Evolutionary conservation across 2,329 filamentous ascomycete species (phyloP).

Genomic region (Claviceps citrina): DNA sequence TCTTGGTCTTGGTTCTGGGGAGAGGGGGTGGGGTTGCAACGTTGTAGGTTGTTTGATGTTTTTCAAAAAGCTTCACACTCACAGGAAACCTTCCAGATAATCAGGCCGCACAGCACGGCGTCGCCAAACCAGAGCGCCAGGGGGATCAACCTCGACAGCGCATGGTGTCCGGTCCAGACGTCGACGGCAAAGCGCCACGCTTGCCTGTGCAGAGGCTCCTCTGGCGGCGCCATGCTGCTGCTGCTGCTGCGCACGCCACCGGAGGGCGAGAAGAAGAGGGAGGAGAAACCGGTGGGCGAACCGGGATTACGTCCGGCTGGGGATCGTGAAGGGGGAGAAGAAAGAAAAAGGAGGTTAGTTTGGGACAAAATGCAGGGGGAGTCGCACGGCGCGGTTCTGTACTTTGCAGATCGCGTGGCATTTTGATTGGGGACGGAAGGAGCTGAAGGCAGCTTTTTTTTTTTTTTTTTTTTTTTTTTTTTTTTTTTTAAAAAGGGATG

Average conservation of each 20-base stretch:
- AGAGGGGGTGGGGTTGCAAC: no score
- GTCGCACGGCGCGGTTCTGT: no score
- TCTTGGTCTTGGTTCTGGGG: not conserved
- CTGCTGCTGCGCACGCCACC: not conserved
- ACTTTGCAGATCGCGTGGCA: not conserved
- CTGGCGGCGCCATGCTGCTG: slow-evolving; percentile 14
- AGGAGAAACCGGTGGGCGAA: no score
- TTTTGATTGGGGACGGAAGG: not conserved
- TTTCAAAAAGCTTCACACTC: no score
- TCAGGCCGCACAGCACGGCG: slow-evolving; percentile 51
- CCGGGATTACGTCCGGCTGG: no score
- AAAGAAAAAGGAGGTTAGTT: no score
- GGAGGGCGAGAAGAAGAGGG: not conserved
- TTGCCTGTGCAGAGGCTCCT: slow-evolving; percentile 12
- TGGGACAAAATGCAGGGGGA: no score
- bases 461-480: no score
- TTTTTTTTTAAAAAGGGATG: no score
- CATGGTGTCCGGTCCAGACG: slow-evolving; percentile 32
- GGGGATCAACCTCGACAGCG: slow-evolving; percentile 34
- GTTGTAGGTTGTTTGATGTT: no score
- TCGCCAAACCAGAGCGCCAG: slow-evolving; percentile 55
- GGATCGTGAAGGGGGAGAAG: not conserved
- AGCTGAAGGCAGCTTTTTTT: no score
- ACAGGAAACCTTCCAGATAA: slow-evolving; percentile 79
- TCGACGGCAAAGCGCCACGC: slow-evolving; percentile 23